Conservation (phyloP, 176 grass and related monocot genomes). For the Bonia amplexicaulis region DNA sequence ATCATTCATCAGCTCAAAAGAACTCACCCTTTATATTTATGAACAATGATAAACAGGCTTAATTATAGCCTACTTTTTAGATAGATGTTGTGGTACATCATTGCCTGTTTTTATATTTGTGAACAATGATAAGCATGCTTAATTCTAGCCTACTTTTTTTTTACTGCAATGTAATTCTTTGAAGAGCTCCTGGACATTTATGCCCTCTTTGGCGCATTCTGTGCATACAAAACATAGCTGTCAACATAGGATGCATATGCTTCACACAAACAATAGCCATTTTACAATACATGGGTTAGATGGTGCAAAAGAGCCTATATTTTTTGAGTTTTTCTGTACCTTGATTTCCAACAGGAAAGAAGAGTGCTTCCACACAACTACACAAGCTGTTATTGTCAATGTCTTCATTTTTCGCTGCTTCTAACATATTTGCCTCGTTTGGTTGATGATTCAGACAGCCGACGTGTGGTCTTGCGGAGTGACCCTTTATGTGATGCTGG, state of each 20-base stretch:
- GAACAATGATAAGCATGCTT: background rate
- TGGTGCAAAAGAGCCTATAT: background rate
- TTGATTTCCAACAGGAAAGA: background rate
- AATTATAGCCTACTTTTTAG: too few relatives aligned
- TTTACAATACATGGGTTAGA: background rate
- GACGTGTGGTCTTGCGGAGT: slow-evolving; percentile 83
- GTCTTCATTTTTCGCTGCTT: background rate
- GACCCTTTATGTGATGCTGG: slow-evolving; percentile 75
- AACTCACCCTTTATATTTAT: too few relatives aligned
- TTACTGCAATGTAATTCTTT: background rate
- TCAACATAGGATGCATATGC: background rate
- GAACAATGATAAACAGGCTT: too few relatives aligned
- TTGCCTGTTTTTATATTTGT: background rate
- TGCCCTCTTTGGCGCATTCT: background rate
- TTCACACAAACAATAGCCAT: background rate
- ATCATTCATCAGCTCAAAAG: too few relatives aligned
- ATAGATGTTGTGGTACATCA: background rate
- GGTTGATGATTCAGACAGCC: slow-evolving; percentile 49
- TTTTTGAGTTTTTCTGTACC: background rate
- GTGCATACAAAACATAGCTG: background rate
- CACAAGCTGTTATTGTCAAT: background rate
- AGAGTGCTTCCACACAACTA: background rate
- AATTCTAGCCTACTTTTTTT: background rate
- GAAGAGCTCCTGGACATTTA: background rate
- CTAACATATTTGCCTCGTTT: background rate